Evolutionary conservation across 371 early-diverging fungal genomes (phyloP), one percentile per base, ranked within the genome.

Genomic region (Mucor mucedo): DNA sequence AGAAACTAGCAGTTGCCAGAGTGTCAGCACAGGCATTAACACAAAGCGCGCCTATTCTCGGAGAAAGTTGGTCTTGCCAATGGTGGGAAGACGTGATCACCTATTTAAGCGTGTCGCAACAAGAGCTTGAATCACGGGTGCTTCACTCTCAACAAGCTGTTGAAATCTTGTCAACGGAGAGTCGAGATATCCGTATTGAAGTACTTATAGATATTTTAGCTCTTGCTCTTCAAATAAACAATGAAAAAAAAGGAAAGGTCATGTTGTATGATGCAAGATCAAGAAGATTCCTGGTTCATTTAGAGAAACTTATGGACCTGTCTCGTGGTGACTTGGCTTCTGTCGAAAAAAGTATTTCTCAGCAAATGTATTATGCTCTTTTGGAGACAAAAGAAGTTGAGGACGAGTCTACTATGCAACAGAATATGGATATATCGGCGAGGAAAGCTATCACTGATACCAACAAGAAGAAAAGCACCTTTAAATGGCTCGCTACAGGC

Each of bases 401-500:
- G 29, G 60, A 67, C 1, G 52, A 62, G 4, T 10, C 45, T 13
- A 49, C 3, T 8, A 41, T 41, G n/a, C 28, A 55, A 6, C 28
- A 63, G 21, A 45, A 62, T 21, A 79, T 79, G 79, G 75, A 71
- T 28, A 9, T 47, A 21, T 69, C 73, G 0, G 83, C 86, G 10
- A 71, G 71, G n/a, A 69, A 72, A 14, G 76, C 84, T 4, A 77
- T 89, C 45, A 71, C 78, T 9, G 78, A 79, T 11, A 65, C 76
- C n/a, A 83, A 80, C 45, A 78, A 74, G 55, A 77, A 79, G 47
- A 85, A 83, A 48, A 77, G 77, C 50, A 73, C 76, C 5, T 75
- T 82, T 63, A 69, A 75, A 45, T 89, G 87, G 83, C 41, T 85
- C 1, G 87, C 86, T 1, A 87, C 87, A 2, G 87, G 87, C 7